Evolutionary conservation across 2,329 filamentous ascomycete genomes (phyloP).

Genomic region (Teratosphaeria epicoccoides): DNA sequence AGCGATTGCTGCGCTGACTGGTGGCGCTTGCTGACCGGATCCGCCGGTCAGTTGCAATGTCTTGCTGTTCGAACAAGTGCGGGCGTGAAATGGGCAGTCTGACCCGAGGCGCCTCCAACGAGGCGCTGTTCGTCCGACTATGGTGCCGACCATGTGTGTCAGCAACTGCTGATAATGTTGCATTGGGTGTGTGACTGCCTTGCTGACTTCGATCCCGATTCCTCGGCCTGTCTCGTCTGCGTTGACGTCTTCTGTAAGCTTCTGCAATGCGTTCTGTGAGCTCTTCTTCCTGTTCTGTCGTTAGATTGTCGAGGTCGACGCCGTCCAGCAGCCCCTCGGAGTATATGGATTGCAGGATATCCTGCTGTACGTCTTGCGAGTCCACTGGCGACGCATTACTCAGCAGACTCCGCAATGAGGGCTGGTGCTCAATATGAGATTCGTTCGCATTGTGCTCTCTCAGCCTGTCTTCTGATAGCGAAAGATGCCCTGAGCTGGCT

Average conservation of each 20-base stretch:
- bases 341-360: conserved; percentile 80
- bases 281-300: conserved; percentile 74
- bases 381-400: conserved; percentile 63
- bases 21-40: conserved; percentile 36
- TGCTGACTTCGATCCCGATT: conserved; percentile 13
- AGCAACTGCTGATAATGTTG: neutral
- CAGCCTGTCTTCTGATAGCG: conserved; percentile 7
- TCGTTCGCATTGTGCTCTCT: conserved; percentile 14
- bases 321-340: conserved; percentile 81
- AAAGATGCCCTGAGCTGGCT: conserved; percentile 7
- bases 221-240: conserved; percentile 33
- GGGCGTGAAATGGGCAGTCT: conserved; percentile 37
- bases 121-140: conserved; percentile 23
- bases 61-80: conserved; percentile 33
- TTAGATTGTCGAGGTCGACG: conserved; percentile 78
- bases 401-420: conserved; percentile 74
- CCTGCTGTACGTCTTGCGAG: conserved; percentile 68
- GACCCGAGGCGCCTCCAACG: conserved; percentile 18
- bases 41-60: conserved; percentile 22
- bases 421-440: conserved; percentile 66
- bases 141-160: conserved; percentile 13
- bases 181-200: conserved; percentile 2
- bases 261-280: conserved; percentile 84
- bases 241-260: conserved; percentile 69
- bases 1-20: conserved; percentile 17